Evolutionary conservation across 1,139 yeast species (phyloP).

Genomic region (Groenewaldozyma sp.): DNA sequence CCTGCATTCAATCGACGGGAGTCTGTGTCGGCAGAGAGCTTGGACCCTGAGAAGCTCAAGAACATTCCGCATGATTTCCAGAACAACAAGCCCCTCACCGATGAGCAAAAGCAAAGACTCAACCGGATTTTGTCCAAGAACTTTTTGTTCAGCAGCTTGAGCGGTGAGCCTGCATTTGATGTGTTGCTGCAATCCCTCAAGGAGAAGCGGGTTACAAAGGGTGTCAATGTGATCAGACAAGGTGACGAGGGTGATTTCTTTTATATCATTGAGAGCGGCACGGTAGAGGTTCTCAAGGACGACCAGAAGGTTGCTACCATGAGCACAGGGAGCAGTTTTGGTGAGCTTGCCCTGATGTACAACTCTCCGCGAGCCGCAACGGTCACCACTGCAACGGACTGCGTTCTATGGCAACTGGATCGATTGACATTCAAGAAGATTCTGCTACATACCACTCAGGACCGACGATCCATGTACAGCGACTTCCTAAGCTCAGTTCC

Average conservation of each 20-base stretch:
- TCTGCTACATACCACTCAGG: slow-evolving; percentile 79
- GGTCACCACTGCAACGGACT: slow-evolving; percentile 62
- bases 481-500: slow-evolving; percentile 82
- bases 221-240: slow-evolving; percentile 68
- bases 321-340: slow-evolving; percentile 84
- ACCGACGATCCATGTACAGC: slow-evolving; percentile 85
- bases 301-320: slow-evolving; percentile 65
- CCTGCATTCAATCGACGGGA: slow-evolving; percentile 72
- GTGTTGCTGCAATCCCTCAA: slow-evolving; percentile 76
- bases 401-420: slow-evolving; percentile 86
- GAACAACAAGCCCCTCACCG: slow-evolving; percentile 16
- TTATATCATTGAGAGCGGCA: slow-evolving; percentile 79
- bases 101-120: slow-evolving; percentile 58
- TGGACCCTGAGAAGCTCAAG: slow-evolving; percentile 20
- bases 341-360: slow-evolving; percentile 95
- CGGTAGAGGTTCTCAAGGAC: slow-evolving; percentile 71
- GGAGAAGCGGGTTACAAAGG: slow-evolving; percentile 54
- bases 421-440: slow-evolving; percentile 89
- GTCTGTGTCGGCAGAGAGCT: slow-evolving; percentile 69
- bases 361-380: slow-evolving; percentile 98
- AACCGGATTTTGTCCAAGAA: slow-evolving; percentile 66
- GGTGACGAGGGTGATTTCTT: slow-evolving; percentile 97
- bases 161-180: slow-evolving; percentile 57
- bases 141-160: slow-evolving; percentile 73
- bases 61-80: slow-evolving; percentile 4